phyloP scores from a whole-genome alignment of 148 eudicot species.

The Fagopyrum homotropicum region DNA sequence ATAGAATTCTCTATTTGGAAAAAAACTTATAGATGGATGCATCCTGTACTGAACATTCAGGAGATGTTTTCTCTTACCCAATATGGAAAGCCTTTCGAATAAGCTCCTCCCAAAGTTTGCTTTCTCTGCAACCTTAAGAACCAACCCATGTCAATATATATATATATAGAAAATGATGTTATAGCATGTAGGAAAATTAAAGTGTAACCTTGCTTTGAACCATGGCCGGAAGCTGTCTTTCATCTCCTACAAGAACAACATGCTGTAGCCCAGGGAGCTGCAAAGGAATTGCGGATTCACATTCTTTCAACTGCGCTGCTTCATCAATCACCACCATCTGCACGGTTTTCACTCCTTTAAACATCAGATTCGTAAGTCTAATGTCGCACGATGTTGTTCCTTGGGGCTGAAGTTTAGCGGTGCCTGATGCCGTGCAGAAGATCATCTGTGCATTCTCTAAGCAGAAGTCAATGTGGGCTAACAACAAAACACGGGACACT shows the following conservation, averaged over 20 bases:
- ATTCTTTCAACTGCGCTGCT: slow-evolving; percentile 76
- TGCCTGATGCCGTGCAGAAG: slow-evolving; percentile 60
- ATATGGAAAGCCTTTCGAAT: not conserved
- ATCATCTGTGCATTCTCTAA: slow-evolving; percentile 34
- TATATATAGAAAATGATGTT: not conserved
- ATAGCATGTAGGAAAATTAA: not conserved
- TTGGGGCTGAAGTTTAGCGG: slow-evolving; percentile 30
- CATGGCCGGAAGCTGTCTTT: slow-evolving; percentile 67
- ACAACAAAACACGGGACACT: slow-evolving; percentile 12
- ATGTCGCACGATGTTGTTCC: not conserved
- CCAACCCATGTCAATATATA: not conserved
- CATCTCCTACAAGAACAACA: slow-evolving; percentile 55
- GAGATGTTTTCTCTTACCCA: not conserved
- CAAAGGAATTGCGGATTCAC: slow-evolving; percentile 59
- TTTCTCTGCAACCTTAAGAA: slow-evolving; percentile 1
- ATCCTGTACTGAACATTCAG: not conserved
- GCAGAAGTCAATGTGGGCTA: slow-evolving; percentile 31
- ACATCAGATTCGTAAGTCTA: too few species aligned
- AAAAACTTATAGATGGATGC: too few species aligned
- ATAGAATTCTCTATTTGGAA: too few species aligned
- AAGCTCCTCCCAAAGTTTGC: slow-evolving; percentile 33
- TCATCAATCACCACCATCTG: slow-evolving; percentile 65
- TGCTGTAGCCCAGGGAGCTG: slow-evolving; percentile 43
- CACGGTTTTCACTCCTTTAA: slow-evolving; percentile 14
- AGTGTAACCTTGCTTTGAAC: slow-evolving; percentile 24